Evolutionary conservation across 2,329 filamentous ascomycete genomes (phyloP).

Genomic region (Keithomyces neogunnii): DNA sequence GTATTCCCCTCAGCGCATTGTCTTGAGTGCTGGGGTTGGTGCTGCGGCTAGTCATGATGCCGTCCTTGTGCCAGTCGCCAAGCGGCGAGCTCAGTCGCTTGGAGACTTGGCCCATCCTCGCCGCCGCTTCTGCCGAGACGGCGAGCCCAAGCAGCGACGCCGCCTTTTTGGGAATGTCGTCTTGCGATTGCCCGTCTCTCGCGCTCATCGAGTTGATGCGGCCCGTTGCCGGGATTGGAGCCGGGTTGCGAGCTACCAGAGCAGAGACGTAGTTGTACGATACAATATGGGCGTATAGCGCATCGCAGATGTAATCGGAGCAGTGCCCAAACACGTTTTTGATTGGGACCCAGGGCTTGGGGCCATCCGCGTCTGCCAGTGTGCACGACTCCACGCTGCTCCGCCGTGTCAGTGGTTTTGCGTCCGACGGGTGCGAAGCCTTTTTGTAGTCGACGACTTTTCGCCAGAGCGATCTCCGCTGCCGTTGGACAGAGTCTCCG

Average conservation of each 20-base stretch:
- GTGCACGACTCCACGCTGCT: conserved; percentile 9
- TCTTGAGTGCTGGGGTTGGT: conserved; percentile 19
- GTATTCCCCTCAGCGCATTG: conserved; percentile 33
- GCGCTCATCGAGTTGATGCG: conserved; percentile 9
- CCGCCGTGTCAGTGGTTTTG: neutral
- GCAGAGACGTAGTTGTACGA: conserved; percentile 48
- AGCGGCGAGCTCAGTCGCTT: conserved; percentile 19
- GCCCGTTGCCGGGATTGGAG: conserved; percentile 7
- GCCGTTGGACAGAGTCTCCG: conserved; percentile 9
- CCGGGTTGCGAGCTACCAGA: conserved; percentile 18
- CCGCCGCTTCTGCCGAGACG: conserved; percentile 11
- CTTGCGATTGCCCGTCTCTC: conserved; percentile 18
- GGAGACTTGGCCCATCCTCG: conserved; percentile 14
- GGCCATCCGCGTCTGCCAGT: conserved; percentile 10
- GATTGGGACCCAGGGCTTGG: conserved; percentile 35
- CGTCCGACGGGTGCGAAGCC: conserved; percentile 7
- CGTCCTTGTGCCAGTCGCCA: conserved; percentile 18
- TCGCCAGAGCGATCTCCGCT: conserved; percentile 26
- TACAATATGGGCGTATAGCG: conserved; percentile 49
- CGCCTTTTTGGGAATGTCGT: conserved; percentile 42
- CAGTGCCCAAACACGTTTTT: conserved; percentile 44
- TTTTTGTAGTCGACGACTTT: conserved; percentile 24
- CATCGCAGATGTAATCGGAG: conserved; percentile 48
- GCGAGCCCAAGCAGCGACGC: conserved; percentile 41
- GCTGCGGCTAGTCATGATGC: conserved; percentile 11